Percentiles rank a stretch among this genome's conserved stretches.
Conservation (phyloP, 139 green algal species). For the Desmodesmus armatus region DNA sequence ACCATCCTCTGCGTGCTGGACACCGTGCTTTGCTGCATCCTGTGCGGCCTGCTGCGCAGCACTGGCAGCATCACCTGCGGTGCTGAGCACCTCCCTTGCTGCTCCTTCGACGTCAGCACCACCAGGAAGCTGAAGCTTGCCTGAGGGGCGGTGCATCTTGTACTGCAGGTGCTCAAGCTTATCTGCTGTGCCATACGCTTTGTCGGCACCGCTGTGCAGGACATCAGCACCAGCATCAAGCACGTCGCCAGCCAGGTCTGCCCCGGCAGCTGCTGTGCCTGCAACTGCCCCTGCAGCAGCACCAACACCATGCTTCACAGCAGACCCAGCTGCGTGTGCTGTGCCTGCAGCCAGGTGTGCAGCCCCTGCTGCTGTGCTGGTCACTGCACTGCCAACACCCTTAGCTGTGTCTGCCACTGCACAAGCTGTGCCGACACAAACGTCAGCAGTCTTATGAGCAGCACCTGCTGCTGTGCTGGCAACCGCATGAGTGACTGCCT, state of each 20-base stretch:
- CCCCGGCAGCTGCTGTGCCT: not conserved
- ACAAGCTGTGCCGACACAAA: not conserved
- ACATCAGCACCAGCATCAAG: slow-evolving; percentile 9
- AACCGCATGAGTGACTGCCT: not conserved
- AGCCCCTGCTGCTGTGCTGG: not conserved
- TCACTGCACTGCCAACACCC: not conserved
- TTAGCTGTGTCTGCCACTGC: not conserved
- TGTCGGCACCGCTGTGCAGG: not conserved
- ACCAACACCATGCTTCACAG: not conserved
- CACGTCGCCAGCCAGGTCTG: not conserved
- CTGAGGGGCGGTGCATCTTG: not conserved
- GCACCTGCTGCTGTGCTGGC: not conserved
- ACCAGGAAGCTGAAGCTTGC: not conserved
- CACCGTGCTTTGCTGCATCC: not conserved
- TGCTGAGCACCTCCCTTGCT: not conserved
- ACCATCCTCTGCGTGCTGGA: not conserved
- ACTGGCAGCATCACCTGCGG: not conserved
- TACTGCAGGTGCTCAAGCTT: not conserved
- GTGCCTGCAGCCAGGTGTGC: not conserved
- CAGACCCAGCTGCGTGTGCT: not conserved
- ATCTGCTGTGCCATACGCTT: slow-evolving; percentile 7
- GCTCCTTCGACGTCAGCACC: not conserved
- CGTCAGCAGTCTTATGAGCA: not conserved
- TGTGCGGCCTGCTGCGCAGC: not conserved
- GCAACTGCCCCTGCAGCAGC: no score